Percentiles rank a stretch among this genome's conserved stretches.
phyloP scores from a whole-genome alignment of 2,329 filamentous ascomycete genomes.

The Trichoderma atroviride region DNA sequence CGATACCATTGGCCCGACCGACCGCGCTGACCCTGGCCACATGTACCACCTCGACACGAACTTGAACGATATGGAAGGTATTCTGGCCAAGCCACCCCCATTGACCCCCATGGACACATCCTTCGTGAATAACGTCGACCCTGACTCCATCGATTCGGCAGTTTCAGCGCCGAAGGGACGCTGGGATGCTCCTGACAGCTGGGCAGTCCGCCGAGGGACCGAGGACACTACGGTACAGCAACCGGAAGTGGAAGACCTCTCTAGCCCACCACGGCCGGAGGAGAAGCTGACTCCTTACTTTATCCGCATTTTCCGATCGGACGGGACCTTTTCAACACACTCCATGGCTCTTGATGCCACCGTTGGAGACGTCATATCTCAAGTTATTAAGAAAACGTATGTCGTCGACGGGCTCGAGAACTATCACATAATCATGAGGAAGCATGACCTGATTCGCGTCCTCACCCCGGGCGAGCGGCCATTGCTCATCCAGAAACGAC shows the following conservation, averaged over 20 bases:
- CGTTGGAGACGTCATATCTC: slow-evolving; percentile 83
- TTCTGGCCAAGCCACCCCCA: slow-evolving; percentile 71
- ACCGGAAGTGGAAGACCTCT: slow-evolving; percentile 68
- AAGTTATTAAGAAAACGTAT: slow-evolving; percentile 92
- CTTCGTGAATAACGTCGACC: slow-evolving; percentile 50
- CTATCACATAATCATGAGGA: slow-evolving; percentile 93
- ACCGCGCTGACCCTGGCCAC: slow-evolving; percentile 61
- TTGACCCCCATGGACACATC: slow-evolving; percentile 70
- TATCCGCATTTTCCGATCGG: slow-evolving; percentile 91
- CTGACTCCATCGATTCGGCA: slow-evolving; percentile 44
- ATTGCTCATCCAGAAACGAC: slow-evolving; percentile 84
- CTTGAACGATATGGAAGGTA: slow-evolving; percentile 87
- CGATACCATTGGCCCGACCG: slow-evolving; percentile 63
- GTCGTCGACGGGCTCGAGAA: slow-evolving; percentile 88
- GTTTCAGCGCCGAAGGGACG: slow-evolving; percentile 54
- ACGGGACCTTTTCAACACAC: slow-evolving; percentile 92
- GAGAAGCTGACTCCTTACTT: slow-evolving; percentile 80
- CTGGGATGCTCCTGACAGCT: slow-evolving; percentile 96
- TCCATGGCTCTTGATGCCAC: slow-evolving; percentile 82
- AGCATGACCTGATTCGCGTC: slow-evolving; percentile 85
- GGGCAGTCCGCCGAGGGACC: slow-evolving; percentile 79
- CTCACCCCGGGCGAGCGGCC: slow-evolving; percentile 78
- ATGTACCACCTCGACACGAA: slow-evolving; percentile 85
- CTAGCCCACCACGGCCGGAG: slow-evolving; percentile 67
- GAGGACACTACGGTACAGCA: slow-evolving; percentile 64